Conservation (phyloP, 306 rosid species). For the Urtica urens region DNA sequence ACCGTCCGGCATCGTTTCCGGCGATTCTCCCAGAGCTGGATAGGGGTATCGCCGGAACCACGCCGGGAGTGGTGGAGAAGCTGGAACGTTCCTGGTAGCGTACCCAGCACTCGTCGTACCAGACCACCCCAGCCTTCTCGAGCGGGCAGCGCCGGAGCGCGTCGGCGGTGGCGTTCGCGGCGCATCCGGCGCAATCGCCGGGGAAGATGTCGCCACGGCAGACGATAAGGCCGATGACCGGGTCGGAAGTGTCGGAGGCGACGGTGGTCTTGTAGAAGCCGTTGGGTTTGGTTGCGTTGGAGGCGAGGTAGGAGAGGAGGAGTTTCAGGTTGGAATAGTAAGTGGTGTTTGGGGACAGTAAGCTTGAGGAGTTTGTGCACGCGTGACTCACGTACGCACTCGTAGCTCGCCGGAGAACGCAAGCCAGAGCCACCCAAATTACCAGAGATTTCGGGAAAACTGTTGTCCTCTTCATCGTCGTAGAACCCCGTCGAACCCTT, state of each 20-base stretch:
- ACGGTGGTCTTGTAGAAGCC: conserved; percentile 22
- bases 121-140: conserved; percentile 36
- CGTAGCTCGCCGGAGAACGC: no score
- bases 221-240: conserved; percentile 47
- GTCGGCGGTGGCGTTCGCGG: conserved; percentile 34
- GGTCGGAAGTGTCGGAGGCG: conserved; percentile 11
- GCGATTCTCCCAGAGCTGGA: conserved; percentile 16
- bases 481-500: no score
- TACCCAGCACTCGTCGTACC: conserved; percentile 54
- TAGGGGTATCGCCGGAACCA: conserved; percentile 16
- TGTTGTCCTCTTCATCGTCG: no score
- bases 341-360: no score
- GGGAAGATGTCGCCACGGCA: conserved; percentile 50
- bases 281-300: conserved; percentile 9
- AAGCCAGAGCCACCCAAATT: no score
- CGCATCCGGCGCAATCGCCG: conserved; percentile 30
- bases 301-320: conserved; percentile 30
- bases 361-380: no score
- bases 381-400: no score
- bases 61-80: conserved; percentile 28
- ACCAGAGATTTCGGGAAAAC: no score
- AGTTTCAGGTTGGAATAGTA: conserved; percentile 34
- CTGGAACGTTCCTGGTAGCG: conserved; percentile 35
- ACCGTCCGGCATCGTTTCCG: conserved; percentile 5
- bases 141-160: conserved; percentile 23